A percentile compares a stretch with the other conserved stretches of the same genome.
phyloP scores from a whole-genome alignment of 768 basidiomycete species.

The Mycena leptocephala region DNA sequence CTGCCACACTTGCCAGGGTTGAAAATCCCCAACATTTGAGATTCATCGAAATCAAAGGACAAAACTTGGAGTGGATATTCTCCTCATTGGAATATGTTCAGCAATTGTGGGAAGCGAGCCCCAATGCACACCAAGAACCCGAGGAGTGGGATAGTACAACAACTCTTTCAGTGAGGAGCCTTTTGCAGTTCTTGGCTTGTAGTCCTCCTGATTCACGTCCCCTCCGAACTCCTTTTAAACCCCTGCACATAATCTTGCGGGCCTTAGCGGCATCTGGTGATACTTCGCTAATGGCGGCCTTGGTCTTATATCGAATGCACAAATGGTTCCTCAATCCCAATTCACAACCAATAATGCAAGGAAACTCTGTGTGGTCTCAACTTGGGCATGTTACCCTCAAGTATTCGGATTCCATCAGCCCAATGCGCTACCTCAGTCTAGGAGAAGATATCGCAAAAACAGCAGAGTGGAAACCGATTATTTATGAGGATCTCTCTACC shows the following conservation, averaged over 20 bases:
- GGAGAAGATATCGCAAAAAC: neutral
- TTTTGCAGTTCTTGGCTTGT: neutral
- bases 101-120: neutral
- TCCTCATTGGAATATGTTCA: conserved; percentile 1
- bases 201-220: neutral
- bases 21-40: neutral
- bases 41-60: neutral
- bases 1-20: neutral
- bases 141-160: neutral
- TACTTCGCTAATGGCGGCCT: neutral
- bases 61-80: conserved; percentile 12
- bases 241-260: neutral
- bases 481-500: neutral
- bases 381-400: neutral
- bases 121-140: neutral
- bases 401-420: neutral
- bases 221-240: neutral
- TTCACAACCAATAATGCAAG: neutral
- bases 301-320: neutral
- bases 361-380: neutral
- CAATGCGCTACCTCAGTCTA: neutral
- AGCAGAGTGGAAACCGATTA: neutral
- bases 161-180: neutral
- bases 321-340: neutral
- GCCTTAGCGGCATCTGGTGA: neutral